Evolutionary conservation across 2,329 filamentous ascomycete genomes (phyloP), one percentile per base, ranked within the genome.

Genomic region (Talaromyces sp.): DNA sequence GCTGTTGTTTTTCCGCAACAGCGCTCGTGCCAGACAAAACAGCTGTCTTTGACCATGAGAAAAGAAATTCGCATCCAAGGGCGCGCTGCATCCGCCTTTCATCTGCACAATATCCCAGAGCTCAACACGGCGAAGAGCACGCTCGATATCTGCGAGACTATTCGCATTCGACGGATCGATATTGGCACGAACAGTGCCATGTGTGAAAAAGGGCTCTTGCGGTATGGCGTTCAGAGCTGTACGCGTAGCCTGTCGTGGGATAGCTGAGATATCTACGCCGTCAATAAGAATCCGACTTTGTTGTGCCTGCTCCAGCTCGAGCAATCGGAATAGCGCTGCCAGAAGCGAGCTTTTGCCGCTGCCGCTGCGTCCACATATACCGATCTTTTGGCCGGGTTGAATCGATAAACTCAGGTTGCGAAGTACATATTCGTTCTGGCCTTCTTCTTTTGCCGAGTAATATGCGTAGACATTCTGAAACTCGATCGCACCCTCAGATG

Each of bases 41-140:
- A 89, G 77, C 67, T 89, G 87, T 44, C 81, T 80, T 70, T 89
- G 86, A 0, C 87, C 87, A 47, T 82, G 80, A 6, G 80, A 82
- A 8, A 87, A 75, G 58, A 78, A 75, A 9, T 82, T 78, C 0
- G 78, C 72, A 15, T 77, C 75, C 64, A 88, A 78, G 1, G 74
- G 70, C 1, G 73, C 69, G 62, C 75, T 72, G 1, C 80, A 66
- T 5, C 69, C 72, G 9, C 77, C 78, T 59, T 76, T 74, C 58
- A 73, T 72, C 61, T 73, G 59, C 30, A 79, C 71, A 13, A 73
- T 66, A 30, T 69, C 61, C 66, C 72, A 74, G 5, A 79, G 68
- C 22, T 77, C 71, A 13, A 79, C 75, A 39, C 70, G 69, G 57
- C 67, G 69, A 32, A 80, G 68, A 0, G 75, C 74, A n/a, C 68